These are phyloP conservation scores for Leptographium wingfieldii DNA, from an alignment of 2,329 filamentous ascomycete species.

Conservation along the genomic window DNA sequence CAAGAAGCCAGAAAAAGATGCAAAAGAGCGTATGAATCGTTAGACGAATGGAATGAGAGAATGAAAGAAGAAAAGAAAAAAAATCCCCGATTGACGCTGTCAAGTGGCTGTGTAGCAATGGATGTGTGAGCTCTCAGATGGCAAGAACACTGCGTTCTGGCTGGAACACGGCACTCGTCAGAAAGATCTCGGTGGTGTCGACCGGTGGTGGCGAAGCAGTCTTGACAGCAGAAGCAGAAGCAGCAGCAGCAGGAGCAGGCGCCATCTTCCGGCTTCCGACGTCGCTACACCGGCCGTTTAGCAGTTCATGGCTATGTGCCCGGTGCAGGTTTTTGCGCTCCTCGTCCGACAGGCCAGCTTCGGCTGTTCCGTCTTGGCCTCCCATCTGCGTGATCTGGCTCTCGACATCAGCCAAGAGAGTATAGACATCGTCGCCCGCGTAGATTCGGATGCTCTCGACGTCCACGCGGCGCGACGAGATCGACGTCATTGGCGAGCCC, in stretches of 20 bases:
- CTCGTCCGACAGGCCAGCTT: conserved; percentile 17
- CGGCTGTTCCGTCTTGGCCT: background rate
- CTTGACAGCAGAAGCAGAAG: conserved; percentile 23
- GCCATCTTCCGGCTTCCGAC: conserved; percentile 10
- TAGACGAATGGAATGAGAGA: background rate
- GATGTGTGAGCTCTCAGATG: background rate
- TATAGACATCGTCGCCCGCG: conserved; percentile 53
- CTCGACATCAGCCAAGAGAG: conserved; percentile 55
- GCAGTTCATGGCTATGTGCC: conserved; percentile 37
- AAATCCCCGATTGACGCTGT: background rate
- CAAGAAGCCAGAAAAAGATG: background rate
- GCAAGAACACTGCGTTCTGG: conserved; percentile 17
- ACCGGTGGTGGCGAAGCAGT: conserved; percentile 13
- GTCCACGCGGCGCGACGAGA: conserved; percentile 21
- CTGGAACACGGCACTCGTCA: conserved; percentile 38
- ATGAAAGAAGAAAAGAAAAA: background rate
- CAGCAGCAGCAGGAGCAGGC: conserved; percentile 16
- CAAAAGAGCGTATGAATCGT: conserved; percentile 1
- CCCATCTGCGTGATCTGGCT: conserved; percentile 38
- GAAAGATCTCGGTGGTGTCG: conserved; percentile 24
- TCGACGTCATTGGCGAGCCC: background rate
- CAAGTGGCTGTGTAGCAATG: too few species aligned
- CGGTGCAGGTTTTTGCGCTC: conserved; percentile 32
- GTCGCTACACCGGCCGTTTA: conserved; percentile 24
- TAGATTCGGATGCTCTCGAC: conserved; percentile 58